Evolutionary conservation across 129 eudicot genomes (phyloP), one percentile per base, ranked within the genome.

Genomic region (Artemisia tridentata): DNA sequence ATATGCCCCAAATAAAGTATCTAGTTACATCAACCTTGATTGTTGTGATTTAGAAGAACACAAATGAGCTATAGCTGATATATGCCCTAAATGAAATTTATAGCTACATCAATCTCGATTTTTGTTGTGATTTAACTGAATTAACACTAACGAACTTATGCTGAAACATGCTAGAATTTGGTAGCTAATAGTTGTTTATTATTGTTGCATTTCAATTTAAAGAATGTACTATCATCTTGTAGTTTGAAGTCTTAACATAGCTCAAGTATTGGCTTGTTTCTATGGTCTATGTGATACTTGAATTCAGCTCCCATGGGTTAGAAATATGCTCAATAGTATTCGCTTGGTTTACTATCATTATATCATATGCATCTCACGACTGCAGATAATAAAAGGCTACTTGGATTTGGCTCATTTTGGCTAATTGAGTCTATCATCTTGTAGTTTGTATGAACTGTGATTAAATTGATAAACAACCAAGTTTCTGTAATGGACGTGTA

Each of bases 1-100:
- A 74, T 73, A 51, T 83, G 85, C 78, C 29, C 76, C 17, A 75
- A 75, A 20, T 84, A 57, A n/a, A 57, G 13, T 57, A 18, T 57
- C 63, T 20, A 14, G n/a, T 57, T 11, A 15, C 19, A 13, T 5
- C 56, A 51, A 17, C 5, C 8, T 7, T 51, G n/a, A 11, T 50
- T 11, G 55, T 50, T 50, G 16, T 50, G 16, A n/a, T 50, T 11
- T 50, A 50, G 15, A 5, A 14, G 13, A 14, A 50, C 6, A n/a
- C 6, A 13, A 50, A 50, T 11, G 17, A 50, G 0, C 16, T 8
- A n/a, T n/a, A 11, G 55, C 55, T 50, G 16, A 50, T 3, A 13
- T 50, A 50, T 11, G 5, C 15, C 16, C n/a, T 11, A 59, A 13
- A 13, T 25, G 74, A 49, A 65, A 18, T 11, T 54, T 51, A 13